Base-by-base conservation (phyloP, 164 flowering plant species). In the Vitis rotundifolia region DNA sequence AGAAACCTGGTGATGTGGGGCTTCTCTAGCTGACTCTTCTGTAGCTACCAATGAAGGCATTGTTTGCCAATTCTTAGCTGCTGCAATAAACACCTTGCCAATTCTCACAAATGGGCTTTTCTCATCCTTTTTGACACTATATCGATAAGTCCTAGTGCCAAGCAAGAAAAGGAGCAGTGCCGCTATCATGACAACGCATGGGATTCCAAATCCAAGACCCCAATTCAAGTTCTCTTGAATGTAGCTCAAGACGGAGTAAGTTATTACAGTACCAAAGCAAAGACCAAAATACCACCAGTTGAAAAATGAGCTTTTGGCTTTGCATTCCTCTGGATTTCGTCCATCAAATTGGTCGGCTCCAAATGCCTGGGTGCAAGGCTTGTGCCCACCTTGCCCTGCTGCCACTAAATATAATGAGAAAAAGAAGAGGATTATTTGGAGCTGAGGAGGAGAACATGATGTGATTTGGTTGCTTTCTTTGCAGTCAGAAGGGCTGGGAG, bases 261-360 rank as follows among this genome's bases (percentile, higher is more conserved):
- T 44, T 7, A 61, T 19, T 12, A 71, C 31, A 1, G 61, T 18
- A 2, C 78, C 75, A 3, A 15, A 49, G 29, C 52, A 37, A 5
- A 70, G 11, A 18, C 70, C 19, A 59, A 75, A 71, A 26, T 66
- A 75, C 75, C 78, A 75, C 78, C 78, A 75, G 52, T 75, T 75
- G 74, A 75, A 75, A 64, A 70, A 75, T 8, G 77, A 75, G 61
- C 77, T 69, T 60, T 66, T 75, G 48, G 73, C 69, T 59, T 50
- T 50, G 60, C 66, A 28, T 16, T 72, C 75, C n/a, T 65, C 26
- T 10, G 75, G 65, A 52, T 70, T 22, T 29, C 66, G 29, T 9
- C 57, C 77, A 60, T 75, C 77, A 49, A 75, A 75, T 26, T 75
- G 78, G 47, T 75, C 78, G 3, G 71, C 70, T 5, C 74, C 78